Conservation (phyloP, 805 yeast genomes). For the Wickerhamomyces ciferrii region DNA sequence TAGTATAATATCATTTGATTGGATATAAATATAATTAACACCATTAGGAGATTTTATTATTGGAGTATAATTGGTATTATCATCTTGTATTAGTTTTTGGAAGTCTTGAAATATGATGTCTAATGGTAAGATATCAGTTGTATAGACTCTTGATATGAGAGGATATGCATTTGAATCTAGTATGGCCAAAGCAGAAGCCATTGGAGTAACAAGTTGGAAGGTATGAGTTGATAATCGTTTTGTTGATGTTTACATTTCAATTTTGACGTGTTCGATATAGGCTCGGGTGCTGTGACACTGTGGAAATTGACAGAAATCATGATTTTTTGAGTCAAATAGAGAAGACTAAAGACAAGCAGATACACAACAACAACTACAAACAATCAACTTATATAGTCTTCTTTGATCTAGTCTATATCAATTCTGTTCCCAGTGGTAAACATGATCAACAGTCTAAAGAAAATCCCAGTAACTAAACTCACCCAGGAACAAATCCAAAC, state of each 20-base stretch:
- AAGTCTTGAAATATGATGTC: constrained; percentile 49
- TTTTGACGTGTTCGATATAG: too few species aligned
- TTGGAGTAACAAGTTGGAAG: constrained; percentile 11
- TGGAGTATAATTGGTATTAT: too few species aligned
- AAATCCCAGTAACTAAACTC: not conserved
- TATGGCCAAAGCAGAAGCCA: constrained; percentile 71
- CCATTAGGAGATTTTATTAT: constrained; percentile 31
- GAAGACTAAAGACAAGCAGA: too few species aligned
- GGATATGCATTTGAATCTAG: constrained; percentile 66
- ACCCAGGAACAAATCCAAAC: not conserved
- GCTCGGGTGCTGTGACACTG: too few species aligned
- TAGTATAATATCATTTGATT: constrained; percentile 40
- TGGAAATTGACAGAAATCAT: not conserved
- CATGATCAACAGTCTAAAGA: constrained; percentile 17
- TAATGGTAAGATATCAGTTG: constrained; percentile 58
- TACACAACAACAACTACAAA: constrained; percentile 28
- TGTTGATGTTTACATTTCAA: too few species aligned
- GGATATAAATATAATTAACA: constrained; percentile 47
- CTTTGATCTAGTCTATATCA: too few species aligned
- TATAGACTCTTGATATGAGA: constrained; percentile 62
- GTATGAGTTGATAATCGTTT: not conserved
- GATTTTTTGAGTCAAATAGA: not conserved
- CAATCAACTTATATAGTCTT: too few species aligned
- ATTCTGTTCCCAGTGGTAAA: too few species aligned
- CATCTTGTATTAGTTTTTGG: constrained; percentile 43